Evolutionary conservation across 805 yeast species (phyloP), one percentile per base, ranked within the genome.

Genomic region (Zygoascus flipseniorum): DNA sequence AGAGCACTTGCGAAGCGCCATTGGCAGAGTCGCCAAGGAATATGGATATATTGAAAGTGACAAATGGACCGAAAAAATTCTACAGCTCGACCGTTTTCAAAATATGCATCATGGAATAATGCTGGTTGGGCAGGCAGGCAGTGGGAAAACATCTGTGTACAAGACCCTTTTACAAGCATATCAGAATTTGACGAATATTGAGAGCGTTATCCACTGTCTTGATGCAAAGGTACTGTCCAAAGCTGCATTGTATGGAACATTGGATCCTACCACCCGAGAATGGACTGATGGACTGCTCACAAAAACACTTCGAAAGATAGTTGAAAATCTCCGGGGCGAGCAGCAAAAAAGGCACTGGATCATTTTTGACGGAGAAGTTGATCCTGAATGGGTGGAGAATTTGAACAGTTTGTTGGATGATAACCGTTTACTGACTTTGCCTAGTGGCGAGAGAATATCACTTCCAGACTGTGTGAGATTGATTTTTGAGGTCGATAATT

Each of bases 241-340:
- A 61, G 79, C 75, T 2, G 70, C 74, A 0, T 67, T 92, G 1
- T 87, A 78, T 64, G 98, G 98, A 1, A 60, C 68, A 2, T 65
- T 90, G 37, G 95, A 90, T 59, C 67, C 76, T 1, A 75, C 87
- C 0, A 89, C 97, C 0, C 71, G 96, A 31, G 97, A 92, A 51
- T 92, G 97, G 97, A 78, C 77, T 0, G 98, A 92, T 68, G 98
- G 98, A 5, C 63, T 90, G 9, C 76, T 90, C 50, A 86, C 96
- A 0, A 66, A 79, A 9, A 75, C 84, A 8, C 61, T 92, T 44
- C 72, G 98, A 57, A 73, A 72, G 50, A 75, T 85, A 0, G 65
- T 64, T 28, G 77, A 75, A 2, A 82, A 82, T 56, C 58, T 77
- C 14, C 70, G 85, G 45, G 89, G 88, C 0, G 90, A 85, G 56